A percentile compares a stretch with the other conserved stretches of the same genome.
Evolutionary conservation across 306 rosid species (phyloP).

Genomic region (Cucurbita pepo): DNA sequence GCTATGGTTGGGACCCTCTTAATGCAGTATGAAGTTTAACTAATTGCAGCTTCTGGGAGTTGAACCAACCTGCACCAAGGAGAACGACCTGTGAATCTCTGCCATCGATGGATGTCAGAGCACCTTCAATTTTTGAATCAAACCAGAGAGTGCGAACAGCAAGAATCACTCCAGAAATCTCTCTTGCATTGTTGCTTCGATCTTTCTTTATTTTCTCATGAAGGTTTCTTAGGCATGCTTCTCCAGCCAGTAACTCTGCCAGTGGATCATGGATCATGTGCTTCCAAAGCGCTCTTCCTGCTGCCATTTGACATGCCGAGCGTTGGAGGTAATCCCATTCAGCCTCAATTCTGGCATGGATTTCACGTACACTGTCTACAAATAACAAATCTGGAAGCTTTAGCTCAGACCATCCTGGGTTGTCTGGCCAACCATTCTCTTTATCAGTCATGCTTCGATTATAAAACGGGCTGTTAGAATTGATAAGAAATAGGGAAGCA

Average conservation of each 20-base stretch:
- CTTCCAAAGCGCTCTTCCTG: slow-evolving; percentile 93
- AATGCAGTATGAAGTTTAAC: not conserved
- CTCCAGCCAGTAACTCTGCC: slow-evolving; percentile 74
- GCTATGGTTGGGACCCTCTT: not conserved
- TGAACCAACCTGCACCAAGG: slow-evolving; percentile 80
- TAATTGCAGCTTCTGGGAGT: not conserved
- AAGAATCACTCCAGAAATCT: slow-evolving; percentile 84
- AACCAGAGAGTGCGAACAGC: slow-evolving; percentile 92
- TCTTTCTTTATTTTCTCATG: slow-evolving; percentile 86
- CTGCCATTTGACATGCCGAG: slow-evolving; percentile 87
- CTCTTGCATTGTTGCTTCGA: slow-evolving; percentile 55
- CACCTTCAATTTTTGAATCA: slow-evolving; percentile 54
- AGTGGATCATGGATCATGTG: slow-evolving; percentile 56
- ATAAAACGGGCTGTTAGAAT: slow-evolving; percentile 8
- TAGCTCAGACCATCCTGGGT: slow-evolving; percentile 48
- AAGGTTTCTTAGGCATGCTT: slow-evolving; percentile 53
- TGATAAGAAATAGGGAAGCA: slow-evolving; percentile 17
- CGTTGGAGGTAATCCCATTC: slow-evolving; percentile 73
- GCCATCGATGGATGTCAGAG: slow-evolving; percentile 36
- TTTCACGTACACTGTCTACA: slow-evolving; percentile 37
- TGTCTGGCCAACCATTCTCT: slow-evolving; percentile 35
- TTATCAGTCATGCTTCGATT: slow-evolving; percentile 43
- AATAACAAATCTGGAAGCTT: slow-evolving; percentile 55
- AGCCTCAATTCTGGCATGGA: slow-evolving; percentile 56
- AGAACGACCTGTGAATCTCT: slow-evolving; percentile 74